These are phyloP conservation scores for Cryptosporidium tyzzeri DNA, from an alignment of 169 alveolate genomes.

Conservation along the genomic window DNA sequence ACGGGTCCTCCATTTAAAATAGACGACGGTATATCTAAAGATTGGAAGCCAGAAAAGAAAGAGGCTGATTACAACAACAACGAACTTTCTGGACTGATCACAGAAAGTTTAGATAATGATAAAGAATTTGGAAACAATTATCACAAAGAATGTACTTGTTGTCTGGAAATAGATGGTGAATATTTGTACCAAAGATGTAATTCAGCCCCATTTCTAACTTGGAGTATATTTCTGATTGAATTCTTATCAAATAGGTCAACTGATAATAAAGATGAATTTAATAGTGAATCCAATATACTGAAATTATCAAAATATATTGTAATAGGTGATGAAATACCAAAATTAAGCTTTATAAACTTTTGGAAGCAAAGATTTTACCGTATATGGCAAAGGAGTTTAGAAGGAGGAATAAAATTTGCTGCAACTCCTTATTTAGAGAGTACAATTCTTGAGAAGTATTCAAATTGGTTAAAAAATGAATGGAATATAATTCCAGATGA, in stretches of 20 bases:
- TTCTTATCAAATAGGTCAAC: slow-evolving; percentile 21
- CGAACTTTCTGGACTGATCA: background rate
- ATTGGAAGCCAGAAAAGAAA: slow-evolving; percentile 14
- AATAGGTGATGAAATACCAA: slow-evolving; percentile 1
- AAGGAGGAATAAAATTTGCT: slow-evolving; percentile 66
- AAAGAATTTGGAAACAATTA: background rate
- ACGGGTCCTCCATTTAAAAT: slow-evolving; percentile 63
- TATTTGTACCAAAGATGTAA: slow-evolving; percentile 42
- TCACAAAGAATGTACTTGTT: slow-evolving; percentile 17
- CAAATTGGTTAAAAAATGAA: slow-evolving; percentile 39
- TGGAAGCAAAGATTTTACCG: slow-evolving; percentile 69
- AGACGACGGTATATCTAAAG: slow-evolving; percentile 10
- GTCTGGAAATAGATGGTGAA: slow-evolving; percentile 60
- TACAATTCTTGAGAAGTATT: slow-evolving; percentile 34
- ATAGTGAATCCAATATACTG: background rate
- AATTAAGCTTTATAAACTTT: slow-evolving; percentile 26
- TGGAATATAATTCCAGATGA: slow-evolving; percentile 11
- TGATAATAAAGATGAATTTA: slow-evolving; percentile 6
- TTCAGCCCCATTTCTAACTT: slow-evolving; percentile 37
- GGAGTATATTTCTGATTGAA: slow-evolving; percentile 56
- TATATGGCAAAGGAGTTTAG: slow-evolving; percentile 70
- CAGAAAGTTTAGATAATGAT: background rate
- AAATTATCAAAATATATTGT: slow-evolving; percentile 6
- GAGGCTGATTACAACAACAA: background rate
- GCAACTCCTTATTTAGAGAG: slow-evolving; percentile 60